Evolutionary conservation across 768 basidiomycete species (phyloP).

Genomic region (Leccinum uliginosum): DNA sequence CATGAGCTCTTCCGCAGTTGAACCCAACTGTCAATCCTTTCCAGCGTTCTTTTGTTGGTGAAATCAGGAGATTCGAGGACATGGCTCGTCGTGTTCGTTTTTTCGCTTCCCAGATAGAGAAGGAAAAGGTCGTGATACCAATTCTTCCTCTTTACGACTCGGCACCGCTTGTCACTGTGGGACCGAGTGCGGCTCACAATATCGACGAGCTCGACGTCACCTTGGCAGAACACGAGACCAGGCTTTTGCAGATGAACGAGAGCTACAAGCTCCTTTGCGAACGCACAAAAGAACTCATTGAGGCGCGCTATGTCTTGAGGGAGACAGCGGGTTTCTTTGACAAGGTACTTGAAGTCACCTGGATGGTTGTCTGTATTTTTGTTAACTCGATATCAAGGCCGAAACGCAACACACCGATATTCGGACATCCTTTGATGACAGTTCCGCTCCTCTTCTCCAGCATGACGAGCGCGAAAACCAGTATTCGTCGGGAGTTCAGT

Average conservation of each 20-base stretch:
- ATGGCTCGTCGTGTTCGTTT: constrained; percentile 94
- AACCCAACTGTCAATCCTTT: constrained; percentile 96
- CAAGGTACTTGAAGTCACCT: constrained; percentile 44
- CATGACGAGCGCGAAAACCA: constrained; percentile 82
- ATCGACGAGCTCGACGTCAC: constrained; percentile 91
- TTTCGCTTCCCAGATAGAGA: constrained; percentile 80
- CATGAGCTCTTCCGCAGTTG: constrained; percentile 46
- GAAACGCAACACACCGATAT: constrained; percentile 76
- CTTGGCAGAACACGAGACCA: constrained; percentile 79
- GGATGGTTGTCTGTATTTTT: background rate
- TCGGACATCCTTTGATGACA: constrained; percentile 87
- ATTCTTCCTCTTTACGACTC: constrained; percentile 85
- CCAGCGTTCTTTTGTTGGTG: constrained; percentile 96
- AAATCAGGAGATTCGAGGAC: constrained; percentile 92
- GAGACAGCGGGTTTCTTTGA: constrained; percentile 98
- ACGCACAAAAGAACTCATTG: constrained; percentile 79
- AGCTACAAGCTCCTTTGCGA: constrained; percentile 87
- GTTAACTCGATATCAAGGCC: constrained; percentile 46
- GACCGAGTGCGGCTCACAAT: constrained; percentile 88
- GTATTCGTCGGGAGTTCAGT: constrained; percentile 50
- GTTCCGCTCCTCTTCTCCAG: constrained; percentile 83
- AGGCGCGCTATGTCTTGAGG: constrained; percentile 89
- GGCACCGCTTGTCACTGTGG: constrained; percentile 80
- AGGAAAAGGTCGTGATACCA: constrained; percentile 78
- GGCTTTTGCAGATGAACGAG: constrained; percentile 86